These are phyloP conservation scores for Eutrema heterophyllum DNA, from an alignment of 345 rosid genomes.

Conservation along the genomic window DNA sequence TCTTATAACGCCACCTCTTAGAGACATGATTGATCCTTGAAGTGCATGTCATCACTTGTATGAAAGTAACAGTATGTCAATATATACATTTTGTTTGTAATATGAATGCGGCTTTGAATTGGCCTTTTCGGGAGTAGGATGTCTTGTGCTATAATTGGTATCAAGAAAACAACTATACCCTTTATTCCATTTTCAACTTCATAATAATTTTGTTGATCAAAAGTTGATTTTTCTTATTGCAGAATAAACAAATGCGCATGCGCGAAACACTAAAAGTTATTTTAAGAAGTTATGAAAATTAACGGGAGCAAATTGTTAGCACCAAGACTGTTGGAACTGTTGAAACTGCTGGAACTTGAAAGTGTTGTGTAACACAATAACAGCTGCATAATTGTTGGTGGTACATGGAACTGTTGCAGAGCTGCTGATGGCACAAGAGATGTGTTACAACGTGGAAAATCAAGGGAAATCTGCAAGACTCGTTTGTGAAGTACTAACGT, in stretches of 20 bases:
- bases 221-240: constrained; percentile 12
- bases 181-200: constrained; percentile 21
- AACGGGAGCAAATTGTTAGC: not conserved
- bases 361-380: too few species aligned
- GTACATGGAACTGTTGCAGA: too few species aligned
- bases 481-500: too few species aligned
- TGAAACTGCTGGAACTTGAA: too few species aligned
- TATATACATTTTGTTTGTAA: not conserved
- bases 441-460: too few species aligned
- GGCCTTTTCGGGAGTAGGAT: constrained; percentile 11
- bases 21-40: not conserved
- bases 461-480: too few species aligned
- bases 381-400: too few species aligned
- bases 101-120: constrained; percentile 7
- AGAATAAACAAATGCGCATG: constrained; percentile 13
- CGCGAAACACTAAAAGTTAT: not conserved
- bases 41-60: not conserved
- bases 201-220: constrained; percentile 23
- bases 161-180: constrained; percentile 21
- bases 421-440: too few species aligned
- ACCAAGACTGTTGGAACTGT: too few species aligned
- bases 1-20: not conserved
- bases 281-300: not conserved
- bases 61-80: not conserved
- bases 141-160: constrained; percentile 18